phyloP scores from a whole-genome alignment of 306 rosid species.

The Glycine soja region DNA sequence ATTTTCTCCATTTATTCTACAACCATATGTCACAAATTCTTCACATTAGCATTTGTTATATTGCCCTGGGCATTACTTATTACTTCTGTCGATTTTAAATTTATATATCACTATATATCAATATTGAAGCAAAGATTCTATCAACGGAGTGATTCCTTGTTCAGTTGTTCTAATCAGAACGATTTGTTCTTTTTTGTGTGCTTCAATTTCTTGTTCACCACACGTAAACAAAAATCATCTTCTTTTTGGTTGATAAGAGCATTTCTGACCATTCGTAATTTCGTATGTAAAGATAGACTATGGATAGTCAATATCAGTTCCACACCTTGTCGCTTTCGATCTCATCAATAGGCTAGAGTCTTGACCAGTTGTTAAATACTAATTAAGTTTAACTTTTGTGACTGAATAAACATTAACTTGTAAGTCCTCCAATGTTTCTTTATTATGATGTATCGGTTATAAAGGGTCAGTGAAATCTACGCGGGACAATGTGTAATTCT shows the following conservation, averaged over 20 bases:
- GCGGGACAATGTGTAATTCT: neutral
- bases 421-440: neutral
- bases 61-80: neutral
- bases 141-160: neutral
- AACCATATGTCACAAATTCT: neutral
- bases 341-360: neutral
- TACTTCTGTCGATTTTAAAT: too few relatives aligned
- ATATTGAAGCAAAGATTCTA: too few relatives aligned
- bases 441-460: neutral
- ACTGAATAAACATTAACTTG: neutral
- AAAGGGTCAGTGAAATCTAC: neutral
- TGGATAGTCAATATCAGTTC: neutral
- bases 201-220: neutral
- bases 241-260: neutral
- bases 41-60: neutral
- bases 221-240: neutral
- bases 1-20: neutral
- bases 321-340: neutral
- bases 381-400: neutral
- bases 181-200: neutral
- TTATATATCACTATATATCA: neutral
- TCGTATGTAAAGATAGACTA: neutral
- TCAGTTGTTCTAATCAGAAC: neutral
- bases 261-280: neutral
- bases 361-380: neutral